Conservation (phyloP, 2,329 filamentous ascomycete species). For the Aspergillus fumigatus region DNA sequence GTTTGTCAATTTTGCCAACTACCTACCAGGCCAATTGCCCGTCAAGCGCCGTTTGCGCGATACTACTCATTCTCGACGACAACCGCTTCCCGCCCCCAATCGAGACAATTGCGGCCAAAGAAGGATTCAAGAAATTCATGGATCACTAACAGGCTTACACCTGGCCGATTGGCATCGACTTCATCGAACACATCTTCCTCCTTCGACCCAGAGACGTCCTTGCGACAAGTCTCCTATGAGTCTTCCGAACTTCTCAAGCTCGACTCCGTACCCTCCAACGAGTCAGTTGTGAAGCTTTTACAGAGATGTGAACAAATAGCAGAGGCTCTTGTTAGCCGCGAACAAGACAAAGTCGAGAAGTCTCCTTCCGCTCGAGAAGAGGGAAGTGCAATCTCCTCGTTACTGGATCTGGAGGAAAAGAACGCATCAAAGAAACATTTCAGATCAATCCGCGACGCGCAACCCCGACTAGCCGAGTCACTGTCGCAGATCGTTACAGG, state of each 20-base stretch:
- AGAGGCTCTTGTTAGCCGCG: conserved; percentile 25
- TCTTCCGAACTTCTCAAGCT: conserved; percentile 26
- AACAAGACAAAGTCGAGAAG: conserved; percentile 15
- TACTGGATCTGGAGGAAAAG: conserved; percentile 40
- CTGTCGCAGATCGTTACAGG: conserved; percentile 59
- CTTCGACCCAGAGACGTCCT: conserved; percentile 16
- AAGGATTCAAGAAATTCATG: conserved; percentile 6
- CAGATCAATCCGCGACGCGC: conserved; percentile 26
- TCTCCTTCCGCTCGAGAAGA: conserved; percentile 17
- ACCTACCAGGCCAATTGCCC: conserved; percentile 21
- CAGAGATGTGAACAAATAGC: conserved; percentile 32
- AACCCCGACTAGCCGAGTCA: conserved; percentile 36
- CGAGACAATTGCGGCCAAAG: conserved; percentile 17
- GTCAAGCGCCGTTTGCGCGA: conserved; percentile 18
- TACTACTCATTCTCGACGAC: conserved; percentile 14
- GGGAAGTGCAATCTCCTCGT: conserved; percentile 37
- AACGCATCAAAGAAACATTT: conserved; percentile 20
- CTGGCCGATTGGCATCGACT: conserved; percentile 18
- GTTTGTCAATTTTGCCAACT: conserved; percentile 39
- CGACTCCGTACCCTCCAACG: conserved; percentile 31
- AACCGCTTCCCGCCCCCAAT: conserved; percentile 5
- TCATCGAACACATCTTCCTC: conserved; percentile 2
- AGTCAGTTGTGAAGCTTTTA: conserved; percentile 31
- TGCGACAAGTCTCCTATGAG: conserved; percentile 29
- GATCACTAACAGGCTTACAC: neutral